These are phyloP conservation scores for Psilocybe azurescens DNA, from an alignment of 768 basidiomycete genomes.

Conservation along the genomic window DNA sequence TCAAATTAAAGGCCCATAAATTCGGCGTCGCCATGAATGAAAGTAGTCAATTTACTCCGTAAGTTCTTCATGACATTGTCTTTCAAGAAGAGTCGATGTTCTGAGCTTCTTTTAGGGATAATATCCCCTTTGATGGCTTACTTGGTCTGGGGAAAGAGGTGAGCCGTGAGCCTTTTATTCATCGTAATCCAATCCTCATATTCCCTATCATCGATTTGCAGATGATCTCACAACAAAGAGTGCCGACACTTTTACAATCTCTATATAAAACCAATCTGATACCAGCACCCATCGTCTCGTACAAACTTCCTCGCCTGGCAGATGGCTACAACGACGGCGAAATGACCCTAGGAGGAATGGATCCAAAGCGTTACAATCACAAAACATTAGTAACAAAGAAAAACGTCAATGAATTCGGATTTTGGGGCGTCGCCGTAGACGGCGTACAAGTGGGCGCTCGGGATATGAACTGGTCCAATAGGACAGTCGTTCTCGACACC, in stretches of 20 bases:
- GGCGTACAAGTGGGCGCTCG: conserved; percentile 16
- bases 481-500: conserved; percentile 23
- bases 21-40: conserved; percentile 73
- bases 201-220: conserved; percentile 22
- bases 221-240: conserved; percentile 67
- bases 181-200: background rate
- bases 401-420: conserved; percentile 10
- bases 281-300: conserved; percentile 69
- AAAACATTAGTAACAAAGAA: conserved; percentile 37
- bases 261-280: conserved; percentile 65
- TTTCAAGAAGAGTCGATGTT: background rate
- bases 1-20: conserved; percentile 58
- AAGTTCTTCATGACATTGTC: background rate
- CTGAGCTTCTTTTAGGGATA: conserved; percentile 16
- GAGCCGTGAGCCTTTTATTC: conserved; percentile 23
- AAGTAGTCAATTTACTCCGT: conserved; percentile 60
- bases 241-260: conserved; percentile 73
- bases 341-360: conserved; percentile 64
- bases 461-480: conserved; percentile 22
- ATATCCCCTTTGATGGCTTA: conserved; percentile 68
- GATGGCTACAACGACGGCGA: conserved; percentile 78
- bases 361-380: background rate
- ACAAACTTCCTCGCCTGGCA: conserved; percentile 77
- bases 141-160: conserved; percentile 81
- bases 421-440: conserved; percentile 13